phyloP scores from a whole-genome alignment of 202 grass and related monocot genomes.

The Dendrocalamus latiflorus region DNA sequence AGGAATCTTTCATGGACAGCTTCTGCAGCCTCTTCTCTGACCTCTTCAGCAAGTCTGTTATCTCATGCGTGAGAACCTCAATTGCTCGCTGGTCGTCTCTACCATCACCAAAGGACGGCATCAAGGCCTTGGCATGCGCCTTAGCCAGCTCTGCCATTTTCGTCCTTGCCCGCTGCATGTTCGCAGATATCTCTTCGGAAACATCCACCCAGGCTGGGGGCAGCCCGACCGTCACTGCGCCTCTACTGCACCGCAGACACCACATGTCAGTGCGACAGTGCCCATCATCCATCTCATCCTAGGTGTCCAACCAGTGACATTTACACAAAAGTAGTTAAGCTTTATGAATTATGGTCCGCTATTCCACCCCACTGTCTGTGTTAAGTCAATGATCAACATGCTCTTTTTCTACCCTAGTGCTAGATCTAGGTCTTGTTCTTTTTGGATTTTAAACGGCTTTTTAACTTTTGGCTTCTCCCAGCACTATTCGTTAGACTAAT shows the following conservation, averaged over 20 bases:
- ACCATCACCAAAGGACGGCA: constrained; percentile 88
- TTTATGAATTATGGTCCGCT: not conserved
- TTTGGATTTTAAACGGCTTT: too few species aligned
- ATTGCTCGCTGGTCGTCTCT: constrained; percentile 75
- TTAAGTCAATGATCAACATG: not conserved
- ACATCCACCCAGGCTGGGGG: constrained; percentile 94
- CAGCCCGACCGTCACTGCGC: constrained; percentile 48
- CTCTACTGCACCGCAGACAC: constrained; percentile 50
- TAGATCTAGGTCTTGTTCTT: not conserved
- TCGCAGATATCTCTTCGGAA: constrained; percentile 82
- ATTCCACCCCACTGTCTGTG: not conserved
- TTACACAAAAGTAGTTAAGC: not conserved
- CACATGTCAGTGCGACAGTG: not conserved
- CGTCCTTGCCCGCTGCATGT: constrained; percentile 80
- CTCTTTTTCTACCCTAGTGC: not conserved
- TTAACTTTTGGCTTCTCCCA: too few species aligned
- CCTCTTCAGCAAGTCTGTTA: constrained; percentile 74
- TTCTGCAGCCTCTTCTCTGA: constrained; percentile 86
- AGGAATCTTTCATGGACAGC: constrained; percentile 66
- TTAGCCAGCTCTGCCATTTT: constrained; percentile 92
- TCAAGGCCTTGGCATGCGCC: constrained; percentile 82
- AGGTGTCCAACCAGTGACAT: not conserved
- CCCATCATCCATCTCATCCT: not conserved
- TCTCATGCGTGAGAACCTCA: constrained; percentile 77
- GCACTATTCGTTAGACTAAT: too few species aligned